Evolutionary conservation across 495 filamentous ascomycete species (phyloP), one percentile per base, ranked within the genome.

Genomic region (Platismatia glauca): DNA sequence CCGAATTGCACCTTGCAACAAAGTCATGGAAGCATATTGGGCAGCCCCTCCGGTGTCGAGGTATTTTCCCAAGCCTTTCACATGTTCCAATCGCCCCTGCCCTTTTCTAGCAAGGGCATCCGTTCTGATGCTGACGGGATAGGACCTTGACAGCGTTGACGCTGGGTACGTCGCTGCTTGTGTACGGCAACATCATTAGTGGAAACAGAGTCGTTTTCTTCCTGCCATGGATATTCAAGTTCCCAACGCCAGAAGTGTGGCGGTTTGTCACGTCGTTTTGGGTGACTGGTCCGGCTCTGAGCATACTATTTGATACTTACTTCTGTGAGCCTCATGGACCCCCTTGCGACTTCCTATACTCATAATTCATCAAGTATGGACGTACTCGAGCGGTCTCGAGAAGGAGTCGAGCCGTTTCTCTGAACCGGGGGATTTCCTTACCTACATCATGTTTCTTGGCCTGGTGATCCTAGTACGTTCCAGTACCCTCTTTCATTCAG

Each of bases 261-360:
- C 79, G 86, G 38, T 68, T 91, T 3, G 73, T 85, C 41, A 87
- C 89, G 15, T 76, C 81, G 46, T 96, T 95, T 75, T 73, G 92
- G 43, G 71, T 95, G 60, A 91, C 87, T 16, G 79, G 83, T 37
- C 75, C 79, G 20, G 63, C 81, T 38, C 68, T 93, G 58, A 73
- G 71, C 53, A 86, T 96, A 55, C 63, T 96, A 41, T 78, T 95
- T 70, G 90, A 97, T 74, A 86, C 92, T 33, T 94, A 90, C 75
- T 89, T 91, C 70, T 71, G 88, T 91, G 82, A 71, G 84, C 18
- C 58, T 59, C 34, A 52, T 68, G 52, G 41, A 63, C 61, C 65
- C 60, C 58, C 55, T 55, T 59, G 44, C 65, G 48, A 65, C 43
- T 62, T 55, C 9, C 34, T 46, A 39, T 74, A 57, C 73, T 78